Evolutionary conservation across 2,329 filamentous ascomycete species (phyloP), one percentile per base, ranked within the genome.

Genomic region (Xylaria sp.): DNA sequence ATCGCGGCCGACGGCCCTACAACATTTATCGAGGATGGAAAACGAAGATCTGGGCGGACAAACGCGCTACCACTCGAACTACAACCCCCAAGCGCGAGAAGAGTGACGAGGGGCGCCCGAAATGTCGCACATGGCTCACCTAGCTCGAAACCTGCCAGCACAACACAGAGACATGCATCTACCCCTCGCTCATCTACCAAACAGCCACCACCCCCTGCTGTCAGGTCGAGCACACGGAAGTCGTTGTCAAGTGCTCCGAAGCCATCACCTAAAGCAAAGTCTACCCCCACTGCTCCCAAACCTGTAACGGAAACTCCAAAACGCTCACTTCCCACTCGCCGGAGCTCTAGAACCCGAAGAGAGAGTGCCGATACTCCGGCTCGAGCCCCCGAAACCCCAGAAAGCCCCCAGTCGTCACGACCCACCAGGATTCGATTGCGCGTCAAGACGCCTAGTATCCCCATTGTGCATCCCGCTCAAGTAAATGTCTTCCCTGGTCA

Each of bases 1-100:
- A 85, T 91, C 66, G 85, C 85, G 62, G 92, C 91, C 42, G 91
- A 96, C 28, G 95, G 95, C 0, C 95, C 95, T 21, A 95, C 94
- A 3, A 90, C 91, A 0, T 94, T 96, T 74, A 85, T 90, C 47
- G 86, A 84, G 79, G 91, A 84, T 85, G 92, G 91, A 51, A 84
- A 84, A 66, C 84, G 88, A 63, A 89, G 88, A 72, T 90, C 88
- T 21, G 87, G 87, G 42, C 84, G 88, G 64, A 86, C 87, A 70
- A 89, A 90, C 72, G 74, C 75, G 2, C 71, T 87, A 14, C 84
- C 85, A 17, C 64, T 84, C 31, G 84, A 88, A 64, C 69, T 84
- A 43, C 82, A 83, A 63, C 78, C 81, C 15, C 78, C 75, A 47
- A 78, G 78, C 40, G 79, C 80, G 55, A 87, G 83, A 68, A 80